Conservation (phyloP, 202 grass and related monocot species). For the Cymbopogon flexuosus region DNA sequence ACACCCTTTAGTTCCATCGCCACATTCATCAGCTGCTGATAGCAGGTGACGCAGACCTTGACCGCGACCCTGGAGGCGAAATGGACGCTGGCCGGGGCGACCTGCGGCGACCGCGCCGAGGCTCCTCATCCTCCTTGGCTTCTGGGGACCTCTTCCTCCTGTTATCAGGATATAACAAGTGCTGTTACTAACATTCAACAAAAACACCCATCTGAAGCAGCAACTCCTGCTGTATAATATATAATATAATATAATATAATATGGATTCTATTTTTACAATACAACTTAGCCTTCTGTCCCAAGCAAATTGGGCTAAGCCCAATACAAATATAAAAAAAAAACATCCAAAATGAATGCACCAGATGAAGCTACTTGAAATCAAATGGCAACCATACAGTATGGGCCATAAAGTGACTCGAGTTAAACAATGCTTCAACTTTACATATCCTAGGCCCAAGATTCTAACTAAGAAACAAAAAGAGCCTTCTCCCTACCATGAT, state of each 20-base stretch:
- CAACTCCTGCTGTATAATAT: background rate
- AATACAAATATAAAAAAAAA: too few relatives aligned
- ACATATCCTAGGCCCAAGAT: background rate
- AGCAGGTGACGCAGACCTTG: slow-evolving; percentile 47
- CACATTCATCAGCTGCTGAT: slow-evolving; percentile 20
- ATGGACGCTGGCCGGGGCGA: background rate
- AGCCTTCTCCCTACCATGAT: background rate
- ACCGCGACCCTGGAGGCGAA: slow-evolving; percentile 43
- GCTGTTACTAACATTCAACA: background rate
- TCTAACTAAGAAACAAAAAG: background rate
- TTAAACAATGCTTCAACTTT: background rate
- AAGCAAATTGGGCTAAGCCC: too few relatives aligned
- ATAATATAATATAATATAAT: too few relatives aligned
- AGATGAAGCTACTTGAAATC: background rate
- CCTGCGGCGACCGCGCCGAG: slow-evolving; percentile 1
- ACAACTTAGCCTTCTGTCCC: too few relatives aligned
- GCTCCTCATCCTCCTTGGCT: slow-evolving; percentile 31
- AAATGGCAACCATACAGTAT: background rate
- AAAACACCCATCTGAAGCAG: background rate
- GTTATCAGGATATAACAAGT: background rate
- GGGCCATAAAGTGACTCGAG: background rate
- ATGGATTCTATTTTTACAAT: background rate
- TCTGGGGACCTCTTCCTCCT: slow-evolving; percentile 21
- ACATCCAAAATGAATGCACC: background rate
- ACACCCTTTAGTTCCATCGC: background rate